Percentiles rank a stretch among this genome's conserved stretches.
Evolutionary conservation across 2,329 filamentous ascomycete species (phyloP).

Genomic region (Hirsutella rhossiliensis): DNA sequence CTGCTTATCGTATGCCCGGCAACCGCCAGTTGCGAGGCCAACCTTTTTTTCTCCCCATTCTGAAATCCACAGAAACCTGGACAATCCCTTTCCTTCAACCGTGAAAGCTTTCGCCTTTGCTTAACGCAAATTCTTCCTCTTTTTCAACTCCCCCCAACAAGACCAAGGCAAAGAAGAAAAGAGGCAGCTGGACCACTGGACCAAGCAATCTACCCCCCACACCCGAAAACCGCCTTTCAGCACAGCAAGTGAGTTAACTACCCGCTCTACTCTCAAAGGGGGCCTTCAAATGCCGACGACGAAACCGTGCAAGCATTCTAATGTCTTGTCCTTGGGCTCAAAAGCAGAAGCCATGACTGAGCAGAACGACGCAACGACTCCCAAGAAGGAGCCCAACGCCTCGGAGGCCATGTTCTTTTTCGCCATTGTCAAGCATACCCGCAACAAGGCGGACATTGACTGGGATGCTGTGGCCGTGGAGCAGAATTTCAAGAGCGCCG

Average conservation of each 20-base stretch:
- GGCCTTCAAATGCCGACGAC: background rate
- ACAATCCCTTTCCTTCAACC: background rate
- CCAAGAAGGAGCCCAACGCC: conserved; percentile 23
- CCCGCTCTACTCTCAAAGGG: background rate
- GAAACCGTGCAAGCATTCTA: background rate
- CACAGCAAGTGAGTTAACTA: no score
- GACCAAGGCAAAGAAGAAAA: no score
- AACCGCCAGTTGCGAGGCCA: no score
- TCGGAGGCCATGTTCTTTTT: conserved; percentile 32
- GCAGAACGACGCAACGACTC: background rate
- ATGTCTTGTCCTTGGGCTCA: background rate
- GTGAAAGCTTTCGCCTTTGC: background rate
- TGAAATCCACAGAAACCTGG: background rate
- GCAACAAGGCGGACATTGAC: conserved; percentile 31
- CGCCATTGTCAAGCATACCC: conserved; percentile 29
- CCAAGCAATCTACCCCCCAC: no score
- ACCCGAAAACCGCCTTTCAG: no score
- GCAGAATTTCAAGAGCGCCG: conserved; percentile 30
- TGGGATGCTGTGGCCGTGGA: conserved; percentile 33
- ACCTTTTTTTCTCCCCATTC: background rate
- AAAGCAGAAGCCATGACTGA: conserved; percentile 16
- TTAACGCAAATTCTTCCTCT: background rate
- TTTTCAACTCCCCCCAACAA: no score
- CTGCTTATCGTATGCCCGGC: background rate
- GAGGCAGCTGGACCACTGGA: no score